Conservation (phyloP, 768 basidiomycete species). For the Mycena chlorophos region DNA sequence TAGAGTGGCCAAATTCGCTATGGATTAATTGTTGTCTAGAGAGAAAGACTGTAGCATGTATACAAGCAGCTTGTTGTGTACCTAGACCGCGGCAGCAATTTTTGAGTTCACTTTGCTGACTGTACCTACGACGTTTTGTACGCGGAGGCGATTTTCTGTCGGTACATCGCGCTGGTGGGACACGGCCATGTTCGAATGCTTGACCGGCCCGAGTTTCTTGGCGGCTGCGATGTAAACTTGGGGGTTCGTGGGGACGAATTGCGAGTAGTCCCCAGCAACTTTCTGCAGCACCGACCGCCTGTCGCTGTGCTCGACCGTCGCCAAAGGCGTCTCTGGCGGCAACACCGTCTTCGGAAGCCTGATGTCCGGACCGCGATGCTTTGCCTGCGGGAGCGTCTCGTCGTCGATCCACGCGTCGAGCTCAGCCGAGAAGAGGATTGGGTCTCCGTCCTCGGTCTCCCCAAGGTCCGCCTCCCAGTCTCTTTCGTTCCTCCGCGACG, state of each 20-base stretch:
- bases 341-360: background rate
- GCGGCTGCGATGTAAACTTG: constrained; percentile 30
- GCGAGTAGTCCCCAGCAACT: constrained; percentile 52
- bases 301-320: constrained; percentile 10
- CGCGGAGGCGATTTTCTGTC: constrained; percentile 38
- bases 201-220: constrained; percentile 40
- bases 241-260: constrained; percentile 37
- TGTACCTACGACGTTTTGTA: constrained; percentile 38
- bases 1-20: constrained; percentile 38
- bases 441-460: too few species aligned
- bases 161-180: constrained; percentile 44
- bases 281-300: constrained; percentile 35
- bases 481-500: too few species aligned
- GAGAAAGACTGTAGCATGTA: too few species aligned
- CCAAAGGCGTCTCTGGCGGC: background rate
- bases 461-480: too few species aligned
- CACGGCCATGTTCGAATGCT: constrained; percentile 44
- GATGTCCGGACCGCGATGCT: too few species aligned
- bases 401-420: too few species aligned
- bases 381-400: too few species aligned
- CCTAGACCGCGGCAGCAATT: too few species aligned
- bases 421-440: too few species aligned
- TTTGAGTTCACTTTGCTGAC: background rate
- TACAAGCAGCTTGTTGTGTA: too few species aligned
- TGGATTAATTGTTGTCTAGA: constrained; percentile 2